Evolutionary conservation across 2,329 filamentous ascomycete species (phyloP).

Genomic region (Colletotrichum lentis): DNA sequence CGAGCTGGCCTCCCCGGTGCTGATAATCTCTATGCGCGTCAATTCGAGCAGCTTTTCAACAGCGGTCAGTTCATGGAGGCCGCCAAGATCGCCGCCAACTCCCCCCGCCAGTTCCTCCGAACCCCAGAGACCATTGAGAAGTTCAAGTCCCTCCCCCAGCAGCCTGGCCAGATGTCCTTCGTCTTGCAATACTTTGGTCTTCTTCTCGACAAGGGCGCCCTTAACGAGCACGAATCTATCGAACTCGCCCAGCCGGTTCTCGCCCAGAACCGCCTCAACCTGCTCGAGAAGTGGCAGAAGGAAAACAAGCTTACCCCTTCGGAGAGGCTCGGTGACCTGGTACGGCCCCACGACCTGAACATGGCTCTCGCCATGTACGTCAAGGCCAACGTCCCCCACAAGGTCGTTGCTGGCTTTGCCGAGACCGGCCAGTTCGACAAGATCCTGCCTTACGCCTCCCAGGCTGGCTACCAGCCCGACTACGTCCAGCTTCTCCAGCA

Average conservation of each 20-base stretch:
- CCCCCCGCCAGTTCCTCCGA: conserved; percentile 91
- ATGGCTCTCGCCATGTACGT: conserved; percentile 90
- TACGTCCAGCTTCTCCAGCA: conserved; percentile 92
- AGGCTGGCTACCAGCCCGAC: conserved; percentile 91
- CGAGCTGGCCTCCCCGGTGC: conserved; percentile 92
- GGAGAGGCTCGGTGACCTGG: conserved; percentile 93
- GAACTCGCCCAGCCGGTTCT: conserved; percentile 93
- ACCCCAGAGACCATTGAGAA: conserved; percentile 95
- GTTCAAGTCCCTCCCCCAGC: conserved; percentile 85
- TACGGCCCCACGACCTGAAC: conserved; percentile 86
- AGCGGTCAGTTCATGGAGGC: conserved; percentile 85
- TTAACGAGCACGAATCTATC: conserved; percentile 93
- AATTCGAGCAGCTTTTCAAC: conserved; percentile 88
- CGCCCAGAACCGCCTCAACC: conserved; percentile 90
- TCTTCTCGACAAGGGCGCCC: conserved; percentile 90
- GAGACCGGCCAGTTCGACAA: conserved; percentile 97
- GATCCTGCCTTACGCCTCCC: conserved; percentile 88
- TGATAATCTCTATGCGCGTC: conserved; percentile 89
- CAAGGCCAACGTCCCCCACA: conserved; percentile 87
- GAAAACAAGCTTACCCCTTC: conserved; percentile 97
- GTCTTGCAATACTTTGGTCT: conserved; percentile 98
- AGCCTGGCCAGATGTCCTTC: conserved; percentile 86
- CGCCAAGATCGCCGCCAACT: conserved; percentile 96
- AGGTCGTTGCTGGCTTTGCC: conserved; percentile 93
- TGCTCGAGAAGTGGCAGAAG: conserved; percentile 97